Base-by-base conservation (phyloP, 1,284 basidiomycete genomes). In the Ceratobasidium sp. region DNA sequence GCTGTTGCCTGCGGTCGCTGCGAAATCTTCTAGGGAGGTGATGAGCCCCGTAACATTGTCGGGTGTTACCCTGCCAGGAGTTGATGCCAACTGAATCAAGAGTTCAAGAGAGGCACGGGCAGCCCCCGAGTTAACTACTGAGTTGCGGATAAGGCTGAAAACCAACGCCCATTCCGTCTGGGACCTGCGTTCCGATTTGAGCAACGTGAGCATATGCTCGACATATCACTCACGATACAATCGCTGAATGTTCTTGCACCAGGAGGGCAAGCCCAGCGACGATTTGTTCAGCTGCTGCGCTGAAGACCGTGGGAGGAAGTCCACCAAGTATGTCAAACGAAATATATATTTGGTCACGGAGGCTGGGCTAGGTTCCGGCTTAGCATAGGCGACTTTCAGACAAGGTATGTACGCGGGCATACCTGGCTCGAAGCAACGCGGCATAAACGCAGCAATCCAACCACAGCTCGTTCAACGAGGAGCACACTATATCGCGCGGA, bases 141-240 rank as follows among this genome's bases (percentile, higher is more conserved):
- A 95, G 0, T 91, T 91, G 48, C 93, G 88, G 76, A 99, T 87
- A n/a, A 98, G 84, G 0, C 94, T 91, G 77, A 97, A 94, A 18
- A 97, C 87, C 41, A 98, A 83, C 70, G 93, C 93, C 97, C 97
- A 99, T 80, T 99, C 96, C 0, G 97, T 98, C 77, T 92, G 91
- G 1, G 94, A 96, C 73, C 88, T 92, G 74, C 16, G 46, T 67
- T 64, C 71, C 62, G 75, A 52, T 1, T 3, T 58, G 2, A 67
- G 65, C 32, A 28, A 43, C 14, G 21, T 39, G 14, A n/a, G 72
- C 57, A 41, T 34, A 28, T 26, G 14, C 12, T 26, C n/a, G 21
- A 60, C 46, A 61, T 18, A n/a, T 21, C 12, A 76, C 81, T 58
- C 72, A 91, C 90, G 86, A 86, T 75, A 94, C 88, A 34, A 94